Evolutionary conservation across 1,139 yeast genomes (phyloP).

Genomic region (Hansenula lynferdii): DNA sequence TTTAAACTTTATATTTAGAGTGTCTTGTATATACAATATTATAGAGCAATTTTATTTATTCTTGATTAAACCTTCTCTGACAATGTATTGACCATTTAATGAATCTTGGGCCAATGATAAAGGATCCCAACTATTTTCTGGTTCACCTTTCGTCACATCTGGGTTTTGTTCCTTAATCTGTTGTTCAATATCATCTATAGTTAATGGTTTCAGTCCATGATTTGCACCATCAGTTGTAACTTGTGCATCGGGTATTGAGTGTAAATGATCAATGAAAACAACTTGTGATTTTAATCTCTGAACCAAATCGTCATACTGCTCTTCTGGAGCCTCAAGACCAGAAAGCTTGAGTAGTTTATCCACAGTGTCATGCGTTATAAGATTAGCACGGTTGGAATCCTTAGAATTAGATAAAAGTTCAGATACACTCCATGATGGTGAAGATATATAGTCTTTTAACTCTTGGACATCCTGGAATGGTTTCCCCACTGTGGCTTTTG

Average conservation of each 20-base stretch:
- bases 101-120: slow-evolving; percentile 24
- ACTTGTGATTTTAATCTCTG: slow-evolving; percentile 39
- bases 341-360: slow-evolving; percentile 36
- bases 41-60: slow-evolving; percentile 13
- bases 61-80: slow-evolving; percentile 35
- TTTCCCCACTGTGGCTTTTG: neutral
- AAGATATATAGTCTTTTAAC: slow-evolving; percentile 15
- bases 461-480: slow-evolving; percentile 9
- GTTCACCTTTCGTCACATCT: slow-evolving; percentile 30
- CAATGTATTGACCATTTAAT: slow-evolving; percentile 31
- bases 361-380: slow-evolving; percentile 9
- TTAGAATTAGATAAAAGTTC: slow-evolving; percentile 12
- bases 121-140: slow-evolving; percentile 33
- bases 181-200: slow-evolving; percentile 25
- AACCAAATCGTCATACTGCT: slow-evolving; percentile 26
- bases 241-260: slow-evolving; percentile 22
- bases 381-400: slow-evolving; percentile 2
- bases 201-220: slow-evolving; percentile 13
- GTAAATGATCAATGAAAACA: slow-evolving; percentile 40
- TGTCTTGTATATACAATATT: neutral
- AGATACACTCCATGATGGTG: slow-evolving; percentile 22
- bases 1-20: slow-evolving; percentile 8
- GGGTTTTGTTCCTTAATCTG: slow-evolving; percentile 19
- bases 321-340: slow-evolving; percentile 33
- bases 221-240: slow-evolving; percentile 1